These are phyloP conservation scores for Trichoderma sp. DNA, from an alignment of 2,329 filamentous ascomycete genomes.

Conservation along the genomic window DNA sequence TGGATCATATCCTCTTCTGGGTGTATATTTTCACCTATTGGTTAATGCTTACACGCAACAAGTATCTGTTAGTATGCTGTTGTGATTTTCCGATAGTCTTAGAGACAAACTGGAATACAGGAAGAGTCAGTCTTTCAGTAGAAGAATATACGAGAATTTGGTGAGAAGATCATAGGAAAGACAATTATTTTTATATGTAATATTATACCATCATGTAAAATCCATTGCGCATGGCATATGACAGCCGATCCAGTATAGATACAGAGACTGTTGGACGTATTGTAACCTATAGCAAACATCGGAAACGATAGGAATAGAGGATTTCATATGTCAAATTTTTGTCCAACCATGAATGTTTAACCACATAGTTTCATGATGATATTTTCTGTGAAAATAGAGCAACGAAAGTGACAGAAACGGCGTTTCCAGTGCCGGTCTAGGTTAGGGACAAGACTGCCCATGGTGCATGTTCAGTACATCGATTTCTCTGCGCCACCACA, in stretches of 20 bases:
- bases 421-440: background rate
- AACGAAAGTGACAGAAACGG: too few relatives aligned
- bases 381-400: background rate
- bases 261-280: background rate
- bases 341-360: too few relatives aligned
- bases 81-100: too few relatives aligned
- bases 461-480: background rate
- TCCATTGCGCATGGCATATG: too few relatives aligned
- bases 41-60: too few relatives aligned
- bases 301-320: background rate
- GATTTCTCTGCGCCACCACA: background rate
- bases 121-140: background rate
- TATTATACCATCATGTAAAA: too few relatives aligned
- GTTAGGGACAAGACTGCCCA: background rate
- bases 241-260: accelerated
- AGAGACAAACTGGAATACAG: background rate
- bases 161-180: background rate
- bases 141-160: background rate
- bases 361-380: background rate
- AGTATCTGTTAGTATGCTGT: too few relatives aligned
- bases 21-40: too few relatives aligned
- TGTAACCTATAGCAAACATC: background rate
- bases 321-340: background rate
- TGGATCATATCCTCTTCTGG: background rate
- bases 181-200: too few relatives aligned